A percentile compares a stretch with the other conserved stretches of the same genome.
Conservation (phyloP, 495 filamentous ascomycete genomes). For the Aspergillus carlsbadensis region DNA sequence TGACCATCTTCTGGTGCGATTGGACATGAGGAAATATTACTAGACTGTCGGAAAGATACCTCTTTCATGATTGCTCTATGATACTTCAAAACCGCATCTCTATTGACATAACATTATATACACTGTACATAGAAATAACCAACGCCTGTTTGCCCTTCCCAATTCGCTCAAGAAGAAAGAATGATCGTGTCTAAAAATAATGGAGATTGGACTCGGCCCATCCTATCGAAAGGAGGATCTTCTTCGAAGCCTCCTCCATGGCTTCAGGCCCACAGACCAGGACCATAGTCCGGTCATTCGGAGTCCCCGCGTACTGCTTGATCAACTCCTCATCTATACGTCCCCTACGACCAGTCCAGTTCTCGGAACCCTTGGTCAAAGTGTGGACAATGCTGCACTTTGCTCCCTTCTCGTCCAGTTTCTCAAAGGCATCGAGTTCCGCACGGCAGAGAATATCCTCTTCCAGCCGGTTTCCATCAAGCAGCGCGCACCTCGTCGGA, state of each 20-base stretch:
- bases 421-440: conserved; percentile 68
- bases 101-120: neutral
- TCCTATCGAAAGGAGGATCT: conserved; percentile 63
- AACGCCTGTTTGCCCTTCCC: neutral
- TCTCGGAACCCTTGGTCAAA: conserved; percentile 59
- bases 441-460: conserved; percentile 81
- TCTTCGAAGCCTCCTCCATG: conserved; percentile 69
- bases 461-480: conserved; percentile 77
- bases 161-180: neutral
- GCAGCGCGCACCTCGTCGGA: conserved; percentile 62
- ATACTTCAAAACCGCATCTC: too few species aligned
- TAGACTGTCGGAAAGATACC: conserved; percentile 14
- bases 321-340: conserved; percentile 65
- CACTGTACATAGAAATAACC: neutral
- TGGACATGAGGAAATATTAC: conserved; percentile 53
- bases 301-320: conserved; percentile 51
- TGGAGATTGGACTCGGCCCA: conserved; percentile 80
- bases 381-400: conserved; percentile 70
- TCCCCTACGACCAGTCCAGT: conserved; percentile 71
- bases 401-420: conserved; percentile 36
- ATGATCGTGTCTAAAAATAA: conserved; percentile 61
- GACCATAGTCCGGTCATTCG: conserved; percentile 60
- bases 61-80: neutral
- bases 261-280: conserved; percentile 81
- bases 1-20: conserved; percentile 45